A percentile compares a stretch with the other conserved stretches of the same genome.
phyloP scores from a whole-genome alignment of 2,329 filamentous ascomycete species.

The Taxawa tesnikishii region DNA sequence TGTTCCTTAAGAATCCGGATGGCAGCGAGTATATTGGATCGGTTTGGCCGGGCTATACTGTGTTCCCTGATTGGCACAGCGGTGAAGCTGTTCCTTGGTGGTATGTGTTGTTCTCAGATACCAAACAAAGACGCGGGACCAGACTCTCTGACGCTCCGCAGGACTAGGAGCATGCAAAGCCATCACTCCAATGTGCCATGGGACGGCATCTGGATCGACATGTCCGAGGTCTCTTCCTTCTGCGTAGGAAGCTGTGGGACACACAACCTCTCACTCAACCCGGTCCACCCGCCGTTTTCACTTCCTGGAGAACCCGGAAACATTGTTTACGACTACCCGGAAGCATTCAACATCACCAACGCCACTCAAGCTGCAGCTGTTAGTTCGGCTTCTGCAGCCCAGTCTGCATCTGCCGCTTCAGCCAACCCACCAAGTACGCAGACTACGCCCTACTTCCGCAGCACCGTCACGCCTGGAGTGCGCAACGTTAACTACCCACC shows the following conservation, averaged over 20 bases:
- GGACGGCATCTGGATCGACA: constrained; percentile 48
- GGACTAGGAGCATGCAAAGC: constrained; percentile 36
- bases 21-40: constrained; percentile 32
- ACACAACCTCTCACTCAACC: constrained; percentile 52
- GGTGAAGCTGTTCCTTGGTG: constrained; percentile 48
- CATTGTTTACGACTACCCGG: constrained; percentile 50
- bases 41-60: constrained; percentile 53
- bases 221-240: constrained; percentile 50
- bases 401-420: constrained; percentile 26
- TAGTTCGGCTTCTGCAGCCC: constrained; percentile 40
- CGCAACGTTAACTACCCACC: constrained; percentile 63
- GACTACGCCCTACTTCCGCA: constrained; percentile 38
- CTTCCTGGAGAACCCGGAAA: constrained; percentile 54
- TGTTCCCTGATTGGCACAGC: constrained; percentile 50
- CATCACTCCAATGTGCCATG: constrained; percentile 43
- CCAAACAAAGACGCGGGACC: no score
- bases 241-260: constrained; percentile 63
- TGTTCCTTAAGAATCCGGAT: constrained; percentile 23
- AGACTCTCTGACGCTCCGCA: no score
- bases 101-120: no score
- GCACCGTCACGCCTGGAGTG: constrained; percentile 48
- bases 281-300: constrained; percentile 52
- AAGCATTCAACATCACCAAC: constrained; percentile 58
- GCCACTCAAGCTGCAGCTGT: constrained; percentile 52
- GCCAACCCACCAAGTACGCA: constrained; percentile 13